A percentile compares a stretch with the other conserved stretches of the same genome.
These are phyloP conservation scores for Alternaria gansuensis DNA, from an alignment of 2,329 filamentous ascomycete genomes.

Conservation along the genomic window DNA sequence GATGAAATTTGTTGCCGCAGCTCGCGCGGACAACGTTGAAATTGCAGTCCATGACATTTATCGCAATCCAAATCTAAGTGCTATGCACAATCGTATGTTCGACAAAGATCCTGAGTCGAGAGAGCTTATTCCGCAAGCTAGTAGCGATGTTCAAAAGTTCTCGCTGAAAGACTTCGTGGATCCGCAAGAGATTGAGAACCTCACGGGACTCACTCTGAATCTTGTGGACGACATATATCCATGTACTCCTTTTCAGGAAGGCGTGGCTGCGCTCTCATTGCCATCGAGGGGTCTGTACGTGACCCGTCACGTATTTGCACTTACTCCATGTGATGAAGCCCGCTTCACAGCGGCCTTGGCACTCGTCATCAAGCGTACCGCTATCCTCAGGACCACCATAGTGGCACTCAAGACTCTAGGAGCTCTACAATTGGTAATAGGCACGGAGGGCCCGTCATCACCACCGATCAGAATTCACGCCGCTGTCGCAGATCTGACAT, in stretches of 20 bases:
- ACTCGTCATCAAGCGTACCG: neutral
- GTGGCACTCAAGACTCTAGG: neutral
- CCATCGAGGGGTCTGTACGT: neutral
- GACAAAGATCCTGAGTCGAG: neutral
- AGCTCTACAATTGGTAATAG: neutral
- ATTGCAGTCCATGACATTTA: neutral
- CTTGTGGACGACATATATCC: constrained; percentile 62
- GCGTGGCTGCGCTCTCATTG: constrained; percentile 42
- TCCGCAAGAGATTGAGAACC: neutral
- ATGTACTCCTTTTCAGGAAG: constrained; percentile 65
- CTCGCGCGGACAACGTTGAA: neutral
- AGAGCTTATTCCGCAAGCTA: neutral
- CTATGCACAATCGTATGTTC: neutral
- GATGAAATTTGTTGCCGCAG: constrained; percentile 37
- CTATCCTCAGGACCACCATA: neutral
- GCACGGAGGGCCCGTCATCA: neutral
- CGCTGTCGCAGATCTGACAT: neutral
- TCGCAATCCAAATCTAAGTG: neutral
- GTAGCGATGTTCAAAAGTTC: neutral
- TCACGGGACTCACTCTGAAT: neutral
- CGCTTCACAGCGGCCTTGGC: neutral
- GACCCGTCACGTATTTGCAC: neutral
- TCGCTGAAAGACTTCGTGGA: neutral
- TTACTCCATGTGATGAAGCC: neutral
- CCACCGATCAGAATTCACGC: neutral